These are phyloP conservation scores for Lolium multiflorum DNA, from an alignment of 176 grass and related monocot species.

Conservation along the genomic window DNA sequence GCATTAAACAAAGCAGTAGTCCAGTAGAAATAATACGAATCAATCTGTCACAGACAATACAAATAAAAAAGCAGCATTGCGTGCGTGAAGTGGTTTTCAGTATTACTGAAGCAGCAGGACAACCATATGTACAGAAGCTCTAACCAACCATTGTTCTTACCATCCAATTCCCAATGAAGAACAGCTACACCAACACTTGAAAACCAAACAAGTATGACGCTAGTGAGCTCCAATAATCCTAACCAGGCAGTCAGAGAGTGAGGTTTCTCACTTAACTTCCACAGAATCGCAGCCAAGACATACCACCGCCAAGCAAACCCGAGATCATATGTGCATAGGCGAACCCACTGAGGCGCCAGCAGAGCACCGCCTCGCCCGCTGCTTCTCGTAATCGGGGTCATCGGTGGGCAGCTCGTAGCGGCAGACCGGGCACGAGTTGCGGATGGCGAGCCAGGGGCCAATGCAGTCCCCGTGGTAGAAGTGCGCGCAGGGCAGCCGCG, in stretches of 20 bases:
- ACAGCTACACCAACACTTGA: constrained; percentile 19
- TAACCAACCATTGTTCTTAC: constrained; percentile 43
- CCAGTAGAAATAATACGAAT: neutral
- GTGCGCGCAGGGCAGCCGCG: constrained; percentile 62
- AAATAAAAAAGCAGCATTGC: constrained; percentile 20
- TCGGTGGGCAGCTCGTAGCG: constrained; percentile 80
- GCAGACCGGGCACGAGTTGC: constrained; percentile 77
- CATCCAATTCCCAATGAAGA: constrained; percentile 29
- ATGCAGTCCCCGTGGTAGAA: constrained; percentile 76
- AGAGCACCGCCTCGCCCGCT: constrained; percentile 38
- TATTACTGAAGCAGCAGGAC: constrained; percentile 42
- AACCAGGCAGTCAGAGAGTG: constrained; percentile 21
- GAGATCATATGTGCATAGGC: constrained; percentile 34
- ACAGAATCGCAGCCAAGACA: constrained; percentile 25
- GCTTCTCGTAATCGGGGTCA: constrained; percentile 69
- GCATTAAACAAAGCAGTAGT: neutral
- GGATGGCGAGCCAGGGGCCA: constrained; percentile 64
- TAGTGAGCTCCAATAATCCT: constrained; percentile 24
- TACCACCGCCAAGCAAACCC: constrained; percentile 31
- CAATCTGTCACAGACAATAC: constrained; percentile 23
- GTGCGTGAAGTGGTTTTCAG: constrained; percentile 19
- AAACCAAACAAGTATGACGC: constrained; percentile 21
- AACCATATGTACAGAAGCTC: constrained; percentile 46
- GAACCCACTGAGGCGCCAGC: constrained; percentile 14
- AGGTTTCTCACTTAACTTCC: constrained; percentile 41